These are phyloP conservation scores for Helotiales sp. DNA, from an alignment of 2,329 filamentous ascomycete genomes.

Conservation along the genomic window DNA sequence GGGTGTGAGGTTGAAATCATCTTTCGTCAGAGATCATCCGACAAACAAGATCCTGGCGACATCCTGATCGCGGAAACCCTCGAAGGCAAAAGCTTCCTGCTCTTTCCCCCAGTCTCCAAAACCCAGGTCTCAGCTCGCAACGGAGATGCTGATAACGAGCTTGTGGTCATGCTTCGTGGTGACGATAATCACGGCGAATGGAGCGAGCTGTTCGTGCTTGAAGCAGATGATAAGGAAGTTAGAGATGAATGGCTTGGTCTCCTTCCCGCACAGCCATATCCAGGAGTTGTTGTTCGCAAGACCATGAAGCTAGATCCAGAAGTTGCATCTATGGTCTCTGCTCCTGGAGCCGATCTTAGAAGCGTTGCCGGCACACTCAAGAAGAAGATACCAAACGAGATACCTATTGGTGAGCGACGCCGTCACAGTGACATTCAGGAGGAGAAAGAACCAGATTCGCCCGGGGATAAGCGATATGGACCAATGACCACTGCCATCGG, in stretches of 20 bases:
- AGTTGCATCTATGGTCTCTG: constrained; percentile 15
- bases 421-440: constrained; percentile 12
- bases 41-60: constrained; percentile 70
- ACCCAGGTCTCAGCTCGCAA: constrained; percentile 75
- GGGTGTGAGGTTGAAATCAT: constrained; percentile 88
- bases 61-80: constrained; percentile 93
- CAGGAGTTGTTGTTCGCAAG: background rate
- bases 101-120: constrained; percentile 85
- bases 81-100: constrained; percentile 70
- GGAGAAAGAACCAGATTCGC: background rate
- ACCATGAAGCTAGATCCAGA: constrained; percentile 29
- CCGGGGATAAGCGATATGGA: background rate
- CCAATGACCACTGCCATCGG: background rate
- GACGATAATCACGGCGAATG: constrained; percentile 65
- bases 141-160: constrained; percentile 67
- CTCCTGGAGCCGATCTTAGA: constrained; percentile 15
- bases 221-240: constrained; percentile 57
- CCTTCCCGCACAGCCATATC: constrained; percentile 60
- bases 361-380: constrained; percentile 13
- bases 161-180: constrained; percentile 87
- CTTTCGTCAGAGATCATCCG: constrained; percentile 49
- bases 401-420: constrained; percentile 34
- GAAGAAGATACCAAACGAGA: constrained; percentile 13
- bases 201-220: constrained; percentile 81
- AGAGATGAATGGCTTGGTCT: constrained; percentile 86